These are phyloP conservation scores for Capillidium heterosporum DNA, from an alignment of 371 early-diverging fungal genomes.

Conservation along the genomic window DNA sequence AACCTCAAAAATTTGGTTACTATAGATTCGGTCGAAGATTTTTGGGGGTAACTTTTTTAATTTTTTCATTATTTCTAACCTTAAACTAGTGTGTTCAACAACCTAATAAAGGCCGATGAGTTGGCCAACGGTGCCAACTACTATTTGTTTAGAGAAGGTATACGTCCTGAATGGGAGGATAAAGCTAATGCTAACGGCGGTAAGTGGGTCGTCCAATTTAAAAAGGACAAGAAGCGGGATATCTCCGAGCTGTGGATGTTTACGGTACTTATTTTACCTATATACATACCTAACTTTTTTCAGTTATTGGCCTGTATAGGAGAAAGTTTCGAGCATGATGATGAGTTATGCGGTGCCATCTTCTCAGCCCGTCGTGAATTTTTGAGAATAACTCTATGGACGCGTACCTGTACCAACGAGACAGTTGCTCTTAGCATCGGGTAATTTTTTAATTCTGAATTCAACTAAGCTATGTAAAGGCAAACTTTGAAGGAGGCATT, in stretches of 20 bases:
- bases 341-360: constrained; percentile 83
- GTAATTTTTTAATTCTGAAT: constrained; percentile 16
- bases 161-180: constrained; percentile 99
- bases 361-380: constrained; percentile 62
- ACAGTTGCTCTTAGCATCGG: constrained; percentile 40
- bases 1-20: constrained; percentile 73
- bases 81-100: constrained; percentile 59
- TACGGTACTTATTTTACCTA: constrained; percentile 26
- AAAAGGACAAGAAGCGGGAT: constrained; percentile 44
- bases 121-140: constrained; percentile 72
- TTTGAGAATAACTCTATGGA: constrained; percentile 83
- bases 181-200: constrained; percentile 90
- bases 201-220: constrained; percentile 78
- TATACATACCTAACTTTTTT: neutral
- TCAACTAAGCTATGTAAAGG: neutral
- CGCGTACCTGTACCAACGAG: constrained; percentile 46
- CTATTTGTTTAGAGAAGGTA: constrained; percentile 91
- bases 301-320: constrained; percentile 81
- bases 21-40: constrained; percentile 83
- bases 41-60: constrained; percentile 63
- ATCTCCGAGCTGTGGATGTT: constrained; percentile 75
- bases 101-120: constrained; percentile 61
- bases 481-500: neutral
- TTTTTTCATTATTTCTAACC: neutral
- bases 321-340: constrained; percentile 59